Conservation (phyloP, 2,329 filamentous ascomycete genomes). For the Monilinia polystroma region DNA sequence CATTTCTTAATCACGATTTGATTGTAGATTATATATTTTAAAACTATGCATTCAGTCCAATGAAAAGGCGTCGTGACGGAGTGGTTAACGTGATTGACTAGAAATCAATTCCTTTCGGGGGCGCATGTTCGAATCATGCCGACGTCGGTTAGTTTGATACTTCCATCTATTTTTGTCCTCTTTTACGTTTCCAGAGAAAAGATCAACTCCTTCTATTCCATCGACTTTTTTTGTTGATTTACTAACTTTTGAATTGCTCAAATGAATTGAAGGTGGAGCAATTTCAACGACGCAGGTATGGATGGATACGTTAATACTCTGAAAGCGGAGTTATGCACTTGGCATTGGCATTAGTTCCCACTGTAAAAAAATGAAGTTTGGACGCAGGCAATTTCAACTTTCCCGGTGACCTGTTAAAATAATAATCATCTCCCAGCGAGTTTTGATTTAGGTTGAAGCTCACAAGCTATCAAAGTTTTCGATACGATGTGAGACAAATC, state of each 20-base stretch:
- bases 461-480: too few relatives aligned
- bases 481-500: too few relatives aligned
- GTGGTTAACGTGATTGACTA: constrained; percentile 22
- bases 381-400: background rate
- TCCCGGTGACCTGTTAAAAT: background rate
- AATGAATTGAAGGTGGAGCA: constrained; percentile 1
- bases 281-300: background rate
- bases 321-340: background rate
- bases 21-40: background rate
- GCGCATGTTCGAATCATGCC: constrained; percentile 22
- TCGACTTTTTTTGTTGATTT: background rate
- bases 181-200: too few relatives aligned
- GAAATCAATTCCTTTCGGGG: constrained; percentile 22
- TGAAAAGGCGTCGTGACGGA: constrained; percentile 10
- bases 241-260: background rate
- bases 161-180: background rate
- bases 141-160: constrained; percentile 4
- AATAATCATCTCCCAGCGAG: too few relatives aligned
- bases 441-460: too few relatives aligned
- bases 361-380: background rate
- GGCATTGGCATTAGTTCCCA: too few relatives aligned
- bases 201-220: background rate
- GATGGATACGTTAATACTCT: background rate
- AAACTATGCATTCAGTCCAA: background rate
- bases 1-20: background rate